Percentiles rank a stretch among this genome's conserved stretches.
Evolutionary conservation across 2,329 filamentous ascomycete genomes (phyloP).

Genomic region (Polytolypa hystricis): DNA sequence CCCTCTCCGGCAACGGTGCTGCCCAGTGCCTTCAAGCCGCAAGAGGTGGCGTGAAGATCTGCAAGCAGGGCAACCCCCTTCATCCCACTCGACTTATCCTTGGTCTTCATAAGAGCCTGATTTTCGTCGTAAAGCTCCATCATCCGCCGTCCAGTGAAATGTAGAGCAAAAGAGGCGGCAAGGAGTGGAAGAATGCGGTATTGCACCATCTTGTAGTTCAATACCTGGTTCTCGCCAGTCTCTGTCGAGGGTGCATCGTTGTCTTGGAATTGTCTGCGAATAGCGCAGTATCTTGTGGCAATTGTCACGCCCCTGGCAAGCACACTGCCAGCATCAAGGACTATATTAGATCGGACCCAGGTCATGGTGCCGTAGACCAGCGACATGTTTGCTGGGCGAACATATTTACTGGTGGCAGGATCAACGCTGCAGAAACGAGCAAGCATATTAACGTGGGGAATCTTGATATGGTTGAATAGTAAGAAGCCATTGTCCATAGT

Average conservation of each 20-base stretch:
- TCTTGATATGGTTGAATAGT: slow-evolving; percentile 63
- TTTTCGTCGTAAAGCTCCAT: slow-evolving; percentile 62
- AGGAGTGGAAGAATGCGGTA: slow-evolving; percentile 60
- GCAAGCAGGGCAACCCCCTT: slow-evolving; percentile 56
- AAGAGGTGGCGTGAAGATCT: slow-evolving; percentile 66
- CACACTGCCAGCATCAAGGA: slow-evolving; percentile 59
- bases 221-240: slow-evolving; percentile 58
- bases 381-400: slow-evolving; percentile 53
- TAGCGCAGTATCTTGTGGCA: slow-evolving; percentile 60
- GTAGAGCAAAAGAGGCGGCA: slow-evolving; percentile 64
- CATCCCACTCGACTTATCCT: slow-evolving; percentile 32
- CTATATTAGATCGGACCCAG: slow-evolving; percentile 62
- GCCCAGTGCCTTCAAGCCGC: slow-evolving; percentile 61
- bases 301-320: slow-evolving; percentile 69
- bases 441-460: slow-evolving; percentile 65
- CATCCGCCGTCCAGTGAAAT: slow-evolving; percentile 69
- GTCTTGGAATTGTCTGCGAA: slow-evolving; percentile 69
- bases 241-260: slow-evolving; percentile 50
- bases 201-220: slow-evolving; percentile 76
- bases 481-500: slow-evolving; percentile 77
- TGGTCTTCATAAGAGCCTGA: slow-evolving; percentile 53
- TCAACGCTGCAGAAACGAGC: slow-evolving; percentile 60
- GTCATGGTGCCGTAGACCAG: slow-evolving; percentile 67
- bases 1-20: slow-evolving; percentile 64
- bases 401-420: slow-evolving; percentile 55